Evolutionary conservation across 2,329 filamentous ascomycete genomes (phyloP), one percentile per base, ranked within the genome.

Genomic region (Ceratocystis papillata): DNA sequence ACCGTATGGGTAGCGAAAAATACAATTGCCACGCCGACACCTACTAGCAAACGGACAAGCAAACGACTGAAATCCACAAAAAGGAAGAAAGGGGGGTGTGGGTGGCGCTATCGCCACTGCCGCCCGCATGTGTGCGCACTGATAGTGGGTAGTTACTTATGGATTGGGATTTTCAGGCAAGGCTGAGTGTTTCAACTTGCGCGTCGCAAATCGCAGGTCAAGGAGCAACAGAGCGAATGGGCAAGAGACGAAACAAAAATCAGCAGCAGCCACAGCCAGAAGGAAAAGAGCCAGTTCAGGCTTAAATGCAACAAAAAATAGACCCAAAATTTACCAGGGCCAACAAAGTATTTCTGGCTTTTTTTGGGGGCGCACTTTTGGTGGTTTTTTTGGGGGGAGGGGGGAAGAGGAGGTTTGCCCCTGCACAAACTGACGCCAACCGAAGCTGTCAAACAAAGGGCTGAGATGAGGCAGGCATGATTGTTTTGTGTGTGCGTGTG

Each of bases 111-210:
- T 20, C 25, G 10, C 53, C 28, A 41, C n/a, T 22, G 25, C 20
- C 50, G 10, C 53, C 28, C 53, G 5, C 28, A 7, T 57, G 22
- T 30, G 28, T 33, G 22, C 53, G 53, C 53, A 57, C 53, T 57
- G 53, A 57, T 33, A 57, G 53, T 57, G 53, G 53, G 53, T 33
- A 33, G 53, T 33, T 57, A 28, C 53, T 17, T 44, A 15, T 44
- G 60, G 37, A 20, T 46, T 41, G 20, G 20, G 63, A 65, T 65
- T 46, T 63, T 46, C 63, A 65, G 37, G 53, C 63, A 45, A 46
- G 57, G 53, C n/a, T 65, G 33, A 44, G 55, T 44, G 63, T 65
- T 65, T 65, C 63, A 65, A 65, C 53, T 50, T 48, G 41, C 44
- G 55, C 53, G 53, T 63, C 20, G 28, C 53, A 57, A 57, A n/a